A percentile compares a stretch with the other conserved stretches of the same genome.
Evolutionary conservation across 2,329 filamentous ascomycete species (phyloP).

Genomic region (Didymellaceae sp.): DNA sequence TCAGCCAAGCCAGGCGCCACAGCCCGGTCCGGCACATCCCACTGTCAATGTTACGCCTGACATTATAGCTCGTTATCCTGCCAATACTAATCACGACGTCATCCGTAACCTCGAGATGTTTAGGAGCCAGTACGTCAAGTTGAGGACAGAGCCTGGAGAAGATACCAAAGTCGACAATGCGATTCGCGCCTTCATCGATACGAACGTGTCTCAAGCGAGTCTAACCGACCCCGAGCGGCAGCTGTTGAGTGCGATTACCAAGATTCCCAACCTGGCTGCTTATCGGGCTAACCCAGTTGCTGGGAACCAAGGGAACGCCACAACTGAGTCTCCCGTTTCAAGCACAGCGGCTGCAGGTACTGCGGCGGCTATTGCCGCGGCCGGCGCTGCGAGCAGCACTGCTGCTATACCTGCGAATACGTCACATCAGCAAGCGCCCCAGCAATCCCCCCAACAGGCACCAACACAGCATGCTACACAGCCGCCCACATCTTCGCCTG

Average conservation of each 20-base stretch:
- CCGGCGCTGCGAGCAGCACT: slow-evolving; percentile 34
- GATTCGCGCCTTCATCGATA: slow-evolving; percentile 39
- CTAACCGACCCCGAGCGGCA: slow-evolving; percentile 34
- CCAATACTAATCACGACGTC: slow-evolving; percentile 35
- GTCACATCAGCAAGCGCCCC: background rate
- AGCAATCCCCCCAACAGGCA: slow-evolving; percentile 3
- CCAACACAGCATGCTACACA: background rate
- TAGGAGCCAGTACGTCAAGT: slow-evolving; percentile 38
- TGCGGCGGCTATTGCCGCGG: slow-evolving; percentile 45
- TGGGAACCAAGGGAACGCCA: slow-evolving; percentile 19
- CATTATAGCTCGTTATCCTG: slow-evolving; percentile 40
- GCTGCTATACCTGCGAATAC: background rate
- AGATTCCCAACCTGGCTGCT: slow-evolving; percentile 28
- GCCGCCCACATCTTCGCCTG: background rate
- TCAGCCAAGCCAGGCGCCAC: slow-evolving; percentile 3
- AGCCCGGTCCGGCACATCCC: slow-evolving; percentile 7
- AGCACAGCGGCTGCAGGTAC: slow-evolving; percentile 32
- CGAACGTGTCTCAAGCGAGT: slow-evolving; percentile 29
- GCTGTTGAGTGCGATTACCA: slow-evolving; percentile 34
- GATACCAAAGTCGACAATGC: slow-evolving; percentile 43
- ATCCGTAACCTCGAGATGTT: slow-evolving; percentile 46
- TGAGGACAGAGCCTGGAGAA: slow-evolving; percentile 31
- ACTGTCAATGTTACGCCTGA: slow-evolving; percentile 22
- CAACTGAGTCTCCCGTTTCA: slow-evolving; percentile 12
- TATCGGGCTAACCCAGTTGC: slow-evolving; percentile 22